These are phyloP conservation scores for Leucogyrophana mollusca DNA, from an alignment of 768 basidiomycete genomes.

Conservation along the genomic window DNA sequence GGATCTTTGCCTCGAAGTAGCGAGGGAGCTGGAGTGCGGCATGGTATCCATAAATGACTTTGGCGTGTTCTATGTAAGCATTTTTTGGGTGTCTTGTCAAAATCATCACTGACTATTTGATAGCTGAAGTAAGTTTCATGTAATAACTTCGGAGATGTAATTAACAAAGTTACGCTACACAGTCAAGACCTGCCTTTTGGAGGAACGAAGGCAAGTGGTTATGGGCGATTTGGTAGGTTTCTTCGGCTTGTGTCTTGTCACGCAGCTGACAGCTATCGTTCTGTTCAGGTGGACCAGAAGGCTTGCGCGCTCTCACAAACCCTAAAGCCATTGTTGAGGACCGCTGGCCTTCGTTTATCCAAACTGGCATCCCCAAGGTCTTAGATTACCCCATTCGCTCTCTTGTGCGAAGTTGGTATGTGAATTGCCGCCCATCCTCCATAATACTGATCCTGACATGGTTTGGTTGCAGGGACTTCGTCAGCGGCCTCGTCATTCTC, in stretches of 20 bases:
- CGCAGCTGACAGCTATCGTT: conserved; percentile 6
- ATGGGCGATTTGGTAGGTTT: conserved; percentile 83
- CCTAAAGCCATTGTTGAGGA: conserved; percentile 87
- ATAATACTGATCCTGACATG: conserved; percentile 5
- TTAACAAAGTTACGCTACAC: conserved; percentile 7
- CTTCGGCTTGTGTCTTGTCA: conserved; percentile 1
- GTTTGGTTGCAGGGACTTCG: conserved; percentile 42
- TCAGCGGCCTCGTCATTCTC: conserved; percentile 46
- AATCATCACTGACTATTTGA: conserved; percentile 13
- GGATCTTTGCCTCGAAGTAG: conserved; percentile 74
- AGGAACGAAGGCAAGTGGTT: conserved; percentile 87
- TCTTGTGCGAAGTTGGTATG: conserved; percentile 71
- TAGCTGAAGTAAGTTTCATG: conserved; percentile 62
- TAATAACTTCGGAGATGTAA: conserved; percentile 12
- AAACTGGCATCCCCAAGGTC: conserved; percentile 82
- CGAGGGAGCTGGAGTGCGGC: conserved; percentile 81
- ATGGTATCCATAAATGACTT: conserved; percentile 99
- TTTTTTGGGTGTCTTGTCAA: conserved; percentile 1
- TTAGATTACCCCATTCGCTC: conserved; percentile 87
- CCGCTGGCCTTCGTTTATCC: conserved; percentile 77
- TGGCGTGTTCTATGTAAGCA: conserved; percentile 78
- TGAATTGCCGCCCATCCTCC: conserved; percentile 6
- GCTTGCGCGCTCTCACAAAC: conserved; percentile 83
- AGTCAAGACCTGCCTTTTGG: conserved; percentile 96
- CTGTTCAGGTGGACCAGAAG: conserved; percentile 82